phyloP scores from a whole-genome alignment of 1,284 basidiomycete genomes.

The Fomitopsis betulina region DNA sequence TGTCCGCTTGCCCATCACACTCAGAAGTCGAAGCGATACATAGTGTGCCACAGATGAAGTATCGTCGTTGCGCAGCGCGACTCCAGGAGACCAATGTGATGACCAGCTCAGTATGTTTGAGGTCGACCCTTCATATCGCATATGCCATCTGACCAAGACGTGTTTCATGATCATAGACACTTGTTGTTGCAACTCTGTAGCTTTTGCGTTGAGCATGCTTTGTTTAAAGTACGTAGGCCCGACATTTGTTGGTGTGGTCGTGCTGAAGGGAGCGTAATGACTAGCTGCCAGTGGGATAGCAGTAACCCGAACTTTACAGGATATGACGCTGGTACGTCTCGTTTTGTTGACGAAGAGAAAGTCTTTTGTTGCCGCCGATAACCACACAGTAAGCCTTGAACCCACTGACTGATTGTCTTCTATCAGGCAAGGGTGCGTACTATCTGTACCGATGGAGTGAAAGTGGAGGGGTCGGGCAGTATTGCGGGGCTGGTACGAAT shows the following conservation, averaged over 20 bases:
- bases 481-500: constrained; percentile 6
- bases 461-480: background rate
- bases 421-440: constrained; percentile 8
- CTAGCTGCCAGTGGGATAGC: constrained; percentile 13
- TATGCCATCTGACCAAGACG: background rate
- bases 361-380: no score
- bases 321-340: constrained; percentile 11
- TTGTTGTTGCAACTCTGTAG: constrained; percentile 17
- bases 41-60: constrained; percentile 10
- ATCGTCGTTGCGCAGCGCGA: background rate
- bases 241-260: no score
- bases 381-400: background rate
- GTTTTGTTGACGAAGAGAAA: no score
- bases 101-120: constrained; percentile 14
- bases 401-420: background rate
- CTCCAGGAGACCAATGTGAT: constrained; percentile 15
- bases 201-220: constrained; percentile 18
- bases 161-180: background rate
- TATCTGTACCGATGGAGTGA: constrained; percentile 1
- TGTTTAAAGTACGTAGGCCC: constrained; percentile 12
- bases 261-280: no score
- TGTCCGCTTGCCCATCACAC: background rate
- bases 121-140: no score
- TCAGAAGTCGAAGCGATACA: background rate
- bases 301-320: background rate